These are phyloP conservation scores for Achaetomiella virescens DNA, from an alignment of 495 filamentous ascomycete genomes.

Conservation along the genomic window DNA sequence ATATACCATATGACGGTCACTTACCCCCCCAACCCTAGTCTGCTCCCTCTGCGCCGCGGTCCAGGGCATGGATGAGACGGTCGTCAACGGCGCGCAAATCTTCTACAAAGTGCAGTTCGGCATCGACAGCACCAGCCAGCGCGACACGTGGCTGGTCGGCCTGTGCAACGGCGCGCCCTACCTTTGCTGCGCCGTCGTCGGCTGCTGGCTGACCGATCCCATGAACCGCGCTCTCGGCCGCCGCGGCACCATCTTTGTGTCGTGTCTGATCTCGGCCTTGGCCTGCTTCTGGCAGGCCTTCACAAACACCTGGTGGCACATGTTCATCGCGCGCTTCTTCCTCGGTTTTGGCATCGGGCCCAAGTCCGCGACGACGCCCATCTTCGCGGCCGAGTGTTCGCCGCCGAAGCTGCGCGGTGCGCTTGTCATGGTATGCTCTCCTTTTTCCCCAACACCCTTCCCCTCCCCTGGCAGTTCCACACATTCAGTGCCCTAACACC, in stretches of 20 bases:
- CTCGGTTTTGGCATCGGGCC: slow-evolving; percentile 68
- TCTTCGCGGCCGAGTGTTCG: slow-evolving; percentile 70
- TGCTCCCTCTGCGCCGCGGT: slow-evolving; percentile 71
- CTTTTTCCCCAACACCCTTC: too few species aligned
- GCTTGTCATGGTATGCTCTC: slow-evolving; percentile 57
- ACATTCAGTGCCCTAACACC: too few species aligned
- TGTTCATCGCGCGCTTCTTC: slow-evolving; percentile 55
- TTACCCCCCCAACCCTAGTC: background rate
- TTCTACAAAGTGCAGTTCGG: slow-evolving; percentile 49
- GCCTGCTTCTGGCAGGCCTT: slow-evolving; percentile 58
- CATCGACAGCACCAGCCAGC: slow-evolving; percentile 42
- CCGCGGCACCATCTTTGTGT: slow-evolving; percentile 60
- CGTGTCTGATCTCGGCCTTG: slow-evolving; percentile 56
- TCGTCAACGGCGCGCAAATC: slow-evolving; percentile 68
- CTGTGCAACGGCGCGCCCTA: slow-evolving; percentile 48
- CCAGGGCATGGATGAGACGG: slow-evolving; percentile 68
- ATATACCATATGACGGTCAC: too few species aligned
- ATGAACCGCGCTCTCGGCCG: slow-evolving; percentile 61
- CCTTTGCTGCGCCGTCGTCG: slow-evolving; percentile 43
- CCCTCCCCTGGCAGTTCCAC: background rate
- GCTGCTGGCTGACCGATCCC: slow-evolving; percentile 66
- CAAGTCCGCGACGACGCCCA: slow-evolving; percentile 57
- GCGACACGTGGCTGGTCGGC: slow-evolving; percentile 46
- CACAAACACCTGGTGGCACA: slow-evolving; percentile 56
- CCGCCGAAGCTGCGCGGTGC: slow-evolving; percentile 69